These are phyloP conservation scores for Alnus rubra DNA, from an alignment of 306 rosid species.

Conservation along the genomic window DNA sequence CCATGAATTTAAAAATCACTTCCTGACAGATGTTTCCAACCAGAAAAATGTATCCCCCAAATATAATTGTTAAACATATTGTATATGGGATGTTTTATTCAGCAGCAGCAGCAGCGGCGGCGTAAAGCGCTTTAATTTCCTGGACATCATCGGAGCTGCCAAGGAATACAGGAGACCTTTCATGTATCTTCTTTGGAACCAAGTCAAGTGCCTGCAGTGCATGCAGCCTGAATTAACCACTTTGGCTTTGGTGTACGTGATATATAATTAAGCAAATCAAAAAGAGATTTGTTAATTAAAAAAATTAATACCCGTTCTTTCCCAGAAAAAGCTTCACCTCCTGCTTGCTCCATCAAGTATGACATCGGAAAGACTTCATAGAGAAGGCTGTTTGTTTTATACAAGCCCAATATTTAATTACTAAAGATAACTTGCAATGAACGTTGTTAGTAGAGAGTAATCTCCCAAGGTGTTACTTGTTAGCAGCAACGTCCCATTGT, in stretches of 20 bases:
- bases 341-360: conserved; percentile 93
- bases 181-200: conserved; percentile 71
- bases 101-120: conserved; percentile 39
- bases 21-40: too few relatives aligned
- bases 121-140: conserved; percentile 71
- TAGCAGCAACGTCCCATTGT: too few relatives aligned
- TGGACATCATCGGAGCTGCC: conserved; percentile 88
- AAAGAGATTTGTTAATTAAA: too few relatives aligned
- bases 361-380: conserved; percentile 99
- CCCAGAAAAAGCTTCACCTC: conserved; percentile 92
- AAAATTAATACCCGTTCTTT: conserved; percentile 56
- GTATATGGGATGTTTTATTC: conserved; percentile 6
- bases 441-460: not conserved
- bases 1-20: too few relatives aligned
- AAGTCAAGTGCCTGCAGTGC: conserved; percentile 74
- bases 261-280: too few relatives aligned
- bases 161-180: conserved; percentile 77
- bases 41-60: too few relatives aligned
- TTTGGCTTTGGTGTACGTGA: not conserved
- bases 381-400: conserved; percentile 55
- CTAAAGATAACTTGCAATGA: not conserved
- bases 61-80: too few relatives aligned
- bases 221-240: not conserved
- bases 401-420: not conserved
- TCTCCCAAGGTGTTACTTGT: not conserved